Conservation (phyloP, 1,284 basidiomycete species). For the Thelephora terrestris region DNA sequence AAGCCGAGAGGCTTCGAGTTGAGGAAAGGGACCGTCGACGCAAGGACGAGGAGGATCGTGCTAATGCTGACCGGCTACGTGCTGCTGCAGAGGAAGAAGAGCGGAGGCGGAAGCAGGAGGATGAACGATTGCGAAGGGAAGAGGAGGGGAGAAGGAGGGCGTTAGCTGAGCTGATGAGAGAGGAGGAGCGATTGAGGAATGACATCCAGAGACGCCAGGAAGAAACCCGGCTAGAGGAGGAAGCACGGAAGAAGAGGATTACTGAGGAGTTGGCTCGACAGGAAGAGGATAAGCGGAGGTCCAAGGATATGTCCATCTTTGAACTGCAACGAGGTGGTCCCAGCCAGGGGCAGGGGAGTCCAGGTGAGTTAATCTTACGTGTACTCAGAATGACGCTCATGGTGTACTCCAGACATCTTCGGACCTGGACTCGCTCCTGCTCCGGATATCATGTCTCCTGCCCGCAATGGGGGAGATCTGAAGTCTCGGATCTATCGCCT, state of each 20-base stretch:
- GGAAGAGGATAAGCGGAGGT: neutral
- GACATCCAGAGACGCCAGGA: neutral
- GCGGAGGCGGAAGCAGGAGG: neutral
- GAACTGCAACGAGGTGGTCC: no score
- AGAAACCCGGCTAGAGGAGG: neutral
- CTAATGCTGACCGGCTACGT: constrained; percentile 10
- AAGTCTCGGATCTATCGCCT: constrained; percentile 25
- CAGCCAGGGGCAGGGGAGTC: no score
- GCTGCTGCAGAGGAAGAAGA: constrained; percentile 14
- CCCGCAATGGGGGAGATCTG: constrained; percentile 18
- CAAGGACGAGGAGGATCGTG: constrained; percentile 24
- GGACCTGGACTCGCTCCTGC: constrained; percentile 30
- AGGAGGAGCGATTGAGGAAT: neutral
- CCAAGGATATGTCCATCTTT: neutral
- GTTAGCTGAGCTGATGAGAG: neutral
- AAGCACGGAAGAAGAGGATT: neutral
- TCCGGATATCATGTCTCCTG: constrained; percentile 14
- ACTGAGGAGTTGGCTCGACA: neutral
- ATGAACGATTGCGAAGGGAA: neutral
- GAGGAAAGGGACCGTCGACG: constrained; percentile 31
- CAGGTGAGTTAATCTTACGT: no score
- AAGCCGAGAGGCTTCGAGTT: constrained; percentile 24
- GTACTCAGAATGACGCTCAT: neutral
- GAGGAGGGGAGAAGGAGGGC: neutral
- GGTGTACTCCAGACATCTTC: constrained; percentile 41